Conservation (phyloP, 192 early-diverging fungal species). For the Mortierella antarctica region DNA sequence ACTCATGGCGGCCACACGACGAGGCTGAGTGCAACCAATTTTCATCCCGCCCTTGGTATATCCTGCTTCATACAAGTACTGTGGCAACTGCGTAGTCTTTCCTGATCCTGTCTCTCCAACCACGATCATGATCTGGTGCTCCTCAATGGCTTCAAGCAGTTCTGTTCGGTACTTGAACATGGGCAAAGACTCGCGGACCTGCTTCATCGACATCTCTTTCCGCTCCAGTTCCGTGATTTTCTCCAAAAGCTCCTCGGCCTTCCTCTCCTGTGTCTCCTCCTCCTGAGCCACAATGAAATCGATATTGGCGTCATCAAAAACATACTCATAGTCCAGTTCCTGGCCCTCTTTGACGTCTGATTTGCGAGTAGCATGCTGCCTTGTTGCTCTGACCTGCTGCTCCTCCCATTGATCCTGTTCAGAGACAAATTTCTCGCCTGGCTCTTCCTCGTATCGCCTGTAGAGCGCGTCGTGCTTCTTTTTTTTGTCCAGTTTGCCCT, state of each 20-base stretch:
- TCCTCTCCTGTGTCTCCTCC: constrained; percentile 60
- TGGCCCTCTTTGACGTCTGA: constrained; percentile 57
- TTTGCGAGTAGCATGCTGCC: constrained; percentile 64
- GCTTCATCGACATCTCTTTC: constrained; percentile 75
- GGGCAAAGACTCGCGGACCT: constrained; percentile 88
- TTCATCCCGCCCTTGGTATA: constrained; percentile 88
- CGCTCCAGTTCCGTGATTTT: constrained; percentile 74
- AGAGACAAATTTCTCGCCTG: constrained; percentile 71
- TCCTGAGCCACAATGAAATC: constrained; percentile 88
- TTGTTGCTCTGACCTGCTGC: constrained; percentile 77
- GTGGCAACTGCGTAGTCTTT: constrained; percentile 98
- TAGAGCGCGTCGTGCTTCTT: constrained; percentile 92
- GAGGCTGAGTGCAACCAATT: constrained; percentile 98
- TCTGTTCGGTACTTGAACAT: constrained; percentile 90
- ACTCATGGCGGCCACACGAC: constrained; percentile 98
- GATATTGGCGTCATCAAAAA: constrained; percentile 93
- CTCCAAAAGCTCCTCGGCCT: constrained; percentile 61
- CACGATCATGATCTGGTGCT: constrained; percentile 91
- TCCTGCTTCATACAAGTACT: constrained; percentile 96
- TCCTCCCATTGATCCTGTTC: constrained; percentile 97
- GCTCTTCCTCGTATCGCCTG: constrained; percentile 87
- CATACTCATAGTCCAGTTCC: constrained; percentile 88
- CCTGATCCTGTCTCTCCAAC: constrained; percentile 98
- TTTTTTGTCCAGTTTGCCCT: constrained; percentile 96
- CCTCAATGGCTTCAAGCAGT: constrained; percentile 84